Conservation (phyloP, 2,329 filamentous ascomycete species). For the Mollisiaceae sp. region DNA sequence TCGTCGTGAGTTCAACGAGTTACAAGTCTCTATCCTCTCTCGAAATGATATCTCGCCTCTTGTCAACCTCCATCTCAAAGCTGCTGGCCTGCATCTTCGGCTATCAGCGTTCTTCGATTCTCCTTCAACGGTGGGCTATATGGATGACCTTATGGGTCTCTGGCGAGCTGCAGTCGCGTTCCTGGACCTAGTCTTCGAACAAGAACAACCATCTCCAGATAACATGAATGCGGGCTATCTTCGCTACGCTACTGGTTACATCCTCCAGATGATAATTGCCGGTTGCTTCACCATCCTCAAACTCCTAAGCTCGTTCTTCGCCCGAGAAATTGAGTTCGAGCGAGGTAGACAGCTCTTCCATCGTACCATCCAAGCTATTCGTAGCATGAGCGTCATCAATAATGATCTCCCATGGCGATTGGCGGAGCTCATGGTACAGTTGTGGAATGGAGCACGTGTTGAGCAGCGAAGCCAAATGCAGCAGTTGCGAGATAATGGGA, state of each 20-base stretch:
- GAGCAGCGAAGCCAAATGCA: conserved; percentile 47
- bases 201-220: conserved; percentile 55
- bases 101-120: conserved; percentile 83
- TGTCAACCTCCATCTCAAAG: conserved; percentile 70
- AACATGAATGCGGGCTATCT: conserved; percentile 54
- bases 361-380: conserved; percentile 70
- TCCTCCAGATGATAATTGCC: conserved; percentile 86
- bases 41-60: conserved; percentile 60
- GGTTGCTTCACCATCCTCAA: conserved; percentile 80
- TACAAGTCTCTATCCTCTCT: conserved; percentile 65
- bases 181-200: conserved; percentile 62
- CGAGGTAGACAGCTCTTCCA: conserved; percentile 73
- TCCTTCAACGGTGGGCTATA: conserved; percentile 71
- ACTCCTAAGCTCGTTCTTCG: conserved; percentile 77
- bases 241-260: conserved; percentile 73
- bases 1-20: conserved; percentile 66
- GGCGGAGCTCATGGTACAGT: conserved; percentile 84
- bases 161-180: conserved; percentile 75
- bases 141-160: conserved; percentile 75
- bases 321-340: conserved; percentile 71
- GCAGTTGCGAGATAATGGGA: conserved; percentile 43
- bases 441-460: conserved; percentile 69
- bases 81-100: conserved; percentile 76
- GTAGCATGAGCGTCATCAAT: conserved; percentile 73
- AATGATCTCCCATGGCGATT: conserved; percentile 82